phyloP scores from a whole-genome alignment of 2,329 filamentous ascomycete genomes.

The Colletotrichum trifolii region DNA sequence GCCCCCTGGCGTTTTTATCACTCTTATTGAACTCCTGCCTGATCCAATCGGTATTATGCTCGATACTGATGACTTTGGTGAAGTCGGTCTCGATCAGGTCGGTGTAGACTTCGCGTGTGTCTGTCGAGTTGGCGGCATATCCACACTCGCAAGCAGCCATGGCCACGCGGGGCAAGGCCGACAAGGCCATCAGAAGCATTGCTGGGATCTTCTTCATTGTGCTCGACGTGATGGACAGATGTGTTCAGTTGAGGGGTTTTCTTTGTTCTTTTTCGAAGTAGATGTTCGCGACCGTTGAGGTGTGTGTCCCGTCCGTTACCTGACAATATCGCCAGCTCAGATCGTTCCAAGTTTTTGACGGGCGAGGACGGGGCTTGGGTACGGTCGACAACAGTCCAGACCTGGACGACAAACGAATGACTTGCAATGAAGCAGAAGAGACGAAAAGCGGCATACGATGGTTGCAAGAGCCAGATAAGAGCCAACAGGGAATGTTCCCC shows the following conservation, averaged over 20 bases:
- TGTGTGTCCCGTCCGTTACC: neutral
- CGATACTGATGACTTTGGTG: slow-evolving; percentile 61
- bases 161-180: slow-evolving; percentile 24
- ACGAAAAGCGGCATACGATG: too few relatives aligned
- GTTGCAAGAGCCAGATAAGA: too few relatives aligned
- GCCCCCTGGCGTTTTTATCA: slow-evolving; percentile 66
- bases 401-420: neutral
- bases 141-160: slow-evolving; percentile 74
- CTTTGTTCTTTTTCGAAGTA: neutral
- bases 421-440: too few relatives aligned
- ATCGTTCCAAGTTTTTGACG: slow-evolving; percentile 18
- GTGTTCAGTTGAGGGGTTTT: neutral
- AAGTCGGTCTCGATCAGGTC: slow-evolving; percentile 81
- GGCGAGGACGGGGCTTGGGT: slow-evolving; percentile 2
- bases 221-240: neutral
- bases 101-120: slow-evolving; percentile 66
- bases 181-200: slow-evolving; percentile 23
- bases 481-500: too few relatives aligned
- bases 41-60: slow-evolving; percentile 69
- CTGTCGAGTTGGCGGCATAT: slow-evolving; percentile 67
- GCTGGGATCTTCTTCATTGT: slow-evolving; percentile 11
- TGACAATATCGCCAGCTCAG: slow-evolving; percentile 10
- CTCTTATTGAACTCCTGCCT: slow-evolving; percentile 75
- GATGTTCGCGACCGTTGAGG: neutral
- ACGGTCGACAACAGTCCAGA: slow-evolving; percentile 18